Evolutionary conservation across 202 grass and related monocot genomes (phyloP), one percentile per base, ranked within the genome.

Genomic region (Sporobolus alterniflorus): DNA sequence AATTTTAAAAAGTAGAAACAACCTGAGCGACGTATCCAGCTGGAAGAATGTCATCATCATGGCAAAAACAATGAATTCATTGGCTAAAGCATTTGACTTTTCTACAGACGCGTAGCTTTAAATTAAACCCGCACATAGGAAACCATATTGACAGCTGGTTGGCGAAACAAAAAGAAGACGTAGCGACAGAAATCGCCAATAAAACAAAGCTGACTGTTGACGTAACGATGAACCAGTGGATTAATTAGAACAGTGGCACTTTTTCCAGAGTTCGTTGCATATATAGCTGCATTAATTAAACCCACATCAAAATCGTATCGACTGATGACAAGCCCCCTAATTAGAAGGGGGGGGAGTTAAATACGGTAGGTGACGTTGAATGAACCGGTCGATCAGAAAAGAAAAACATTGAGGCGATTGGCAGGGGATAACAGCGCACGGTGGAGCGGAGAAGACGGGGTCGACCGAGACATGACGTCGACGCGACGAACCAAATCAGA

Each of bases 21-120:
- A 46, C 21, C 30, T 55, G 25, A 46, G n/a, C 41, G 18, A 36
- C 41, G 24, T 60, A 10, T 30, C 50, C 20, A n/a, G n/a, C n/a
- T 79, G 31, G 13, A 52, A 63, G 17, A 48, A 30, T 7, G 64
- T 43, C 54, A 21, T 17, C 44, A 52, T 80, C 64, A 20, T 26
- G 60, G 41, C 65, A 63, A 30, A 20, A 80, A 33, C n/a, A 84
- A 52, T 3, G 42, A 52, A 21, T 41, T 47, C 28, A 44, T 22
- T 32, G 42, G 46, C 80, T 75, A 44, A 42, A 50, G 36, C 72
- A 71, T 59, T 82, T 43, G 77, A 71, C 64, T 76, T 75, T 36
- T 70, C 1, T 28, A 65, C 1, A 40, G 34, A 40, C 42, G 54
- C 1, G 13, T 34, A 42, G n/a, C 41, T 88, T 69, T 18, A 25